Conservation (phyloP, 2,329 filamentous ascomycete genomes). For the Nectriaceae sp. region DNA sequence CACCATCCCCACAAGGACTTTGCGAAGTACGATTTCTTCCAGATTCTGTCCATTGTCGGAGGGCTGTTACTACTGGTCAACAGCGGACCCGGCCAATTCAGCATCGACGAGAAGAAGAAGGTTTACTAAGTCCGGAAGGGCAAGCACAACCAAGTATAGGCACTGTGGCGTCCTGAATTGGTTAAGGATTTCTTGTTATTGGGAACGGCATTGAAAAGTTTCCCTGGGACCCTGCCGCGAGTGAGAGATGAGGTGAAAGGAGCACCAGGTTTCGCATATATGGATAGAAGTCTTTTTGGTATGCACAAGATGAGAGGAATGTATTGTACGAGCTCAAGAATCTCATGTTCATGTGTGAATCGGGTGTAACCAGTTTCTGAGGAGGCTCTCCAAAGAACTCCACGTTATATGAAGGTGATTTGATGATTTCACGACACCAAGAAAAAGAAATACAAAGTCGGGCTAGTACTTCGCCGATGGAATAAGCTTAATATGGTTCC, state of each 20-base stretch:
- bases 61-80: constrained; percentile 96
- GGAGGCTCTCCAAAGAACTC: too few relatives aligned
- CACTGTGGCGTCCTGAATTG: constrained; percentile 10
- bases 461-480: too few relatives aligned
- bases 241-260: constrained; percentile 2
- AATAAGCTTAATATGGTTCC: too few relatives aligned
- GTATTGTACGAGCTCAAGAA: not conserved
- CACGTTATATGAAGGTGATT: too few relatives aligned
- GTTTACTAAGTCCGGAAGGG: constrained; percentile 73
- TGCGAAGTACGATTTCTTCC: constrained; percentile 99
- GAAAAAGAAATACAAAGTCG: too few relatives aligned
- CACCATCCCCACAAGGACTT: constrained; percentile 99
- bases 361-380: too few relatives aligned
- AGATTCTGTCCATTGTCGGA: constrained; percentile 97
- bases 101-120: constrained; percentile 99
- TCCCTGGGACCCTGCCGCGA: constrained; percentile 4
- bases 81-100: constrained; percentile 96
- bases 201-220: constrained; percentile 9
- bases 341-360: too few relatives aligned
- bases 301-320: constrained; percentile 4
- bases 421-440: too few relatives aligned
- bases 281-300: constrained; percentile 11
- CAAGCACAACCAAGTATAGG: constrained; percentile 4
- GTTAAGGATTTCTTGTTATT: constrained; percentile 13
- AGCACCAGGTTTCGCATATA: constrained; percentile 10